phyloP scores from a whole-genome alignment of 306 rosid genomes.

The Quercus variabilis region DNA sequence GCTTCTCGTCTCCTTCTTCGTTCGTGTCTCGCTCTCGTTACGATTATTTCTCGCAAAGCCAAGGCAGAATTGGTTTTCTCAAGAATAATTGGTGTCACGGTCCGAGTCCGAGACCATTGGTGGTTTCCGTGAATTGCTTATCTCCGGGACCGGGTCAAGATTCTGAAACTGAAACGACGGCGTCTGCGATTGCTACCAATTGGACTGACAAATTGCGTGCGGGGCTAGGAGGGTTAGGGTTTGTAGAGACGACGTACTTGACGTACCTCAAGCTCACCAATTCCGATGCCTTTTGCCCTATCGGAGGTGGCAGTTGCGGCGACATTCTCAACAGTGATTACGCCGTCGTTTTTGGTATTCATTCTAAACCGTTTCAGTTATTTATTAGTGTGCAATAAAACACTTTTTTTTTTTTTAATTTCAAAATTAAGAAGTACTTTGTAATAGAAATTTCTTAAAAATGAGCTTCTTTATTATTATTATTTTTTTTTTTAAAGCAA shows the following conservation, averaged over 20 bases:
- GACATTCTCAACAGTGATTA: conserved; percentile 71
- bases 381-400: no score
- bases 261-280: conserved; percentile 70
- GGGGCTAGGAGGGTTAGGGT: conserved; percentile 62
- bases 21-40: conserved; percentile 15
- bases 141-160: conserved; percentile 40
- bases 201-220: conserved; percentile 42
- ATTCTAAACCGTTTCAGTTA: background rate
- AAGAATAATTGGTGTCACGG: background rate
- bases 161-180: conserved; percentile 31
- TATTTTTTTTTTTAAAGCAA: no score
- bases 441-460: no score
- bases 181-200: conserved; percentile 27
- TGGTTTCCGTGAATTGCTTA: conserved; percentile 41
- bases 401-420: no score
- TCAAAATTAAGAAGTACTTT: no score
- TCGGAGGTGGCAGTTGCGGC: conserved; percentile 57
- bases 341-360: conserved; percentile 72
- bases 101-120: background rate
- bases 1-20: conserved; percentile 36
- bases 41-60: conserved; percentile 7
- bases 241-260: conserved; percentile 77
- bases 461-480: no score
- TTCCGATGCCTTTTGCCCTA: conserved; percentile 65
- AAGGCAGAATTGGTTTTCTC: background rate